Base-by-base conservation (phyloP, 306 rosid species). In the Pterocarpus santalinus region DNA sequence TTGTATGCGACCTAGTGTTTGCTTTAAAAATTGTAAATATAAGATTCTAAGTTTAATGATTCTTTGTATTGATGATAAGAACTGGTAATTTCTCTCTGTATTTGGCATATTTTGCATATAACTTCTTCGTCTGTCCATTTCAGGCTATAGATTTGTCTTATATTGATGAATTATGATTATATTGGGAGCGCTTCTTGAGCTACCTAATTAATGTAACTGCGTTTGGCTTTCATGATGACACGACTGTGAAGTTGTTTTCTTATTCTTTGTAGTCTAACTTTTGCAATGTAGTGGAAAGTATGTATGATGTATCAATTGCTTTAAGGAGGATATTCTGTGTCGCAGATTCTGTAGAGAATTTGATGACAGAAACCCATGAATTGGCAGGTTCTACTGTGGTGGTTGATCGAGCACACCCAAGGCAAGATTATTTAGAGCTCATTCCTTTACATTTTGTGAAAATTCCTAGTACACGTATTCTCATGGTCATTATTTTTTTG, bases 361-460 rank as follows among this genome's bases (percentile, higher is more conserved):
- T 96, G 93, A 93, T 96, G 99, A 80, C 80, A 69, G 99, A 96
- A 66, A 90, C 94, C 68, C 99, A 96, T 84, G 97, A 93, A 66
- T 80, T 96, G 73, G 99, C 97, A 4, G 98, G 98, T 72, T 89
- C 97, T 72, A 57, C 89, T 66, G 91, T 96, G 69, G 99, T 96
- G 84, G 98, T 96, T 86, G 99, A 96, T 83, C 90, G 97, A 73
- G 99, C 99, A 96, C 98, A 34, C 98, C 98, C 28, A 96, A 96
- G 97, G 99, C 80, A 91, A 88, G 91, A 78, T 58, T 78, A 73
- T 79, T 62, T 73, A 34, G 52, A 63, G 53, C 80, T 75, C 55
- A 60, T 60, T 66, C 33, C 62, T 80, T 69, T 41, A 43, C 35
- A 8, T 4, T 81, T n/a, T 38, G 14, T 57, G 51, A 57, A 49